phyloP scores from a whole-genome alignment of 371 early-diverging fungal genomes.

The Apophysomyces variabilis region DNA sequence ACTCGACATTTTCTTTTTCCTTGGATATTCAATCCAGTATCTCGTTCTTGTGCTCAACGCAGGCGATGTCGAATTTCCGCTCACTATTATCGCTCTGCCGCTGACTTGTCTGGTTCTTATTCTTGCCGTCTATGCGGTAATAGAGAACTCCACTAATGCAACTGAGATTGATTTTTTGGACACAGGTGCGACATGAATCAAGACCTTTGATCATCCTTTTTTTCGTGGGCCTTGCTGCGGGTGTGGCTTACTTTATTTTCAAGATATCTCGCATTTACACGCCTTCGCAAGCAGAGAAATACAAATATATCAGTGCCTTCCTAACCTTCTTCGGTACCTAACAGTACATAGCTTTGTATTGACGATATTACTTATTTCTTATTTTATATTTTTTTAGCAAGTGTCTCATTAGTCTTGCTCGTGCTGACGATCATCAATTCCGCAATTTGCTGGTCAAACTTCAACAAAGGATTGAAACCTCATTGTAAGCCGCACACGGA shows the following conservation, averaged over 20 bases:
- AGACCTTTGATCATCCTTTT: conserved; percentile 65
- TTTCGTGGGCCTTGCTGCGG: conserved; percentile 69
- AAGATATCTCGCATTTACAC: conserved; percentile 83
- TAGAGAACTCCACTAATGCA: conserved; percentile 5
- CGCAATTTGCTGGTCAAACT: conserved; percentile 74
- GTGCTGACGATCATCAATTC: conserved; percentile 73
- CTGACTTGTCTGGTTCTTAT: conserved; percentile 72
- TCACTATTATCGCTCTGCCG: conserved; percentile 86
- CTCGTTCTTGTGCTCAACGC: conserved; percentile 73
- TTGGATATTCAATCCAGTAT: conserved; percentile 89
- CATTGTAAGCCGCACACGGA: conserved; percentile 35
- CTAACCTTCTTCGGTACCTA: conserved; percentile 85
- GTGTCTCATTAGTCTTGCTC: conserved; percentile 69
- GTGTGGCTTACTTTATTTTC: conserved; percentile 84
- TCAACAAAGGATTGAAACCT: conserved; percentile 81
- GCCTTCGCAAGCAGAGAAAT: conserved; percentile 64
- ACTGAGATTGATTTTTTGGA: neutral
- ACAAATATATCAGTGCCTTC: conserved; percentile 67
- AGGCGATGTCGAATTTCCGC: conserved; percentile 77
- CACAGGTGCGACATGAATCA: conserved; percentile 51
- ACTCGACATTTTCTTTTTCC: conserved; percentile 86
- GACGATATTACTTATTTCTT: no score
- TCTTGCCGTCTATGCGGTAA: conserved; percentile 80
- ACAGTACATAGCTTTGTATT: no score
- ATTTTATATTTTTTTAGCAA: conserved; percentile 43